A percentile compares a stretch with the other conserved stretches of the same genome.
Evolutionary conservation across 2,329 filamentous ascomycete genomes (phyloP).

Genomic region (Scleromitrula shiraiana): DNA sequence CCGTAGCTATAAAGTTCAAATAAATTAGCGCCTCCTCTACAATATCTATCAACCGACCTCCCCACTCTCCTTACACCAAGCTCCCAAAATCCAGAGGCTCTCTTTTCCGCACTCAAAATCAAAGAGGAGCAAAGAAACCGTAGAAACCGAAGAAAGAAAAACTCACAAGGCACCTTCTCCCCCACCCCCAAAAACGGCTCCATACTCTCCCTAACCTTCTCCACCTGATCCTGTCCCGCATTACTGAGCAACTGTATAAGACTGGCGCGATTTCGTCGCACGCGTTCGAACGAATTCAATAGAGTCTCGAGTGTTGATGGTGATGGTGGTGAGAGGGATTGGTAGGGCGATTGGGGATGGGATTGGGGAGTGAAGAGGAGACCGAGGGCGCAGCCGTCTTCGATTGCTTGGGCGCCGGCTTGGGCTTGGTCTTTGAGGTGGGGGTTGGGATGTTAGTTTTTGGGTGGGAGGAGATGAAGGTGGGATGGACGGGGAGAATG

Average conservation of each 20-base stretch:
- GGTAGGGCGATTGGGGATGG: background rate
- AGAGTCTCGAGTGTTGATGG: background rate
- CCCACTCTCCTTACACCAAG: background rate
- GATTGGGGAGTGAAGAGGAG: background rate
- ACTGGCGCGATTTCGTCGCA: background rate
- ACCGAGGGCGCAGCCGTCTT: constrained; percentile 53
- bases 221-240: background rate
- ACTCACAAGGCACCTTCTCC: constrained; percentile 1
- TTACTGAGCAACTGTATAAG: constrained; percentile 6
- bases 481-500: background rate
- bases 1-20: no score
- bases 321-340: background rate
- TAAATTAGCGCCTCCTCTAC: no score
- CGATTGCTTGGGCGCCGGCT: constrained; percentile 56
- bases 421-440: constrained; percentile 42
- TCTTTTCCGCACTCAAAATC: background rate
- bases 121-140: background rate
- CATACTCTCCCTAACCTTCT: background rate
- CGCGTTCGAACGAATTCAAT: background rate
- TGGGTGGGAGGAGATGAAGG: background rate
- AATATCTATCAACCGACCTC: no score
- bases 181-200: background rate
- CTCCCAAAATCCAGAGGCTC: no score
- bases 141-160: no score
- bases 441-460: background rate